These are phyloP conservation scores for Dothideomycetes sp. DNA, from an alignment of 2,329 filamentous ascomycete species.

Conservation along the genomic window DNA sequence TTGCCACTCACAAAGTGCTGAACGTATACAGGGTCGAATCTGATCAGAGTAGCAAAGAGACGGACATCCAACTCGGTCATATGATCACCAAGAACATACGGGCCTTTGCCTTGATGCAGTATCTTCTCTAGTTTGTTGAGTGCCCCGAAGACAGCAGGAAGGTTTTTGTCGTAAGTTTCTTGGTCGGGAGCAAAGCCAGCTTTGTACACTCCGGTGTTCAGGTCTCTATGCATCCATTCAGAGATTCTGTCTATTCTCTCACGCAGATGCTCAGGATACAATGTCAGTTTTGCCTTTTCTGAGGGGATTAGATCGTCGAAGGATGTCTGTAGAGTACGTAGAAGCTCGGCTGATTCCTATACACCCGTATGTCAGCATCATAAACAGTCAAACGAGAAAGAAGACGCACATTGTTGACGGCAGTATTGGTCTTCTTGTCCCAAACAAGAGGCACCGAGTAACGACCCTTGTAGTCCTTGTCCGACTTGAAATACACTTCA, in stretches of 20 bases:
- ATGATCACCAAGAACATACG: conserved; percentile 46
- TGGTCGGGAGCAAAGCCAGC: conserved; percentile 51
- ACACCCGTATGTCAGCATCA: neutral
- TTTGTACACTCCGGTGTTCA: conserved; percentile 52
- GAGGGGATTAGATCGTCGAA: conserved; percentile 44
- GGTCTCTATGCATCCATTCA: conserved; percentile 46
- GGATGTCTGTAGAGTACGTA: conserved; percentile 48
- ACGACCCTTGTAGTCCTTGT: conserved; percentile 50
- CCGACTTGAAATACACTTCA: conserved; percentile 53
- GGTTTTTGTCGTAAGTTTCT: conserved; percentile 45
- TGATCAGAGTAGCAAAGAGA: conserved; percentile 49
- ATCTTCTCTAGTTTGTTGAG: conserved; percentile 50
- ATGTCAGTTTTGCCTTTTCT: conserved; percentile 34
- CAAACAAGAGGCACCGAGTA: conserved; percentile 55
- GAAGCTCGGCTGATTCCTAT: conserved; percentile 47
- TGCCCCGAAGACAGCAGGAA: conserved; percentile 48
- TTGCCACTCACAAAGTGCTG: conserved; percentile 44
- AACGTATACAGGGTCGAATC: conserved; percentile 53
- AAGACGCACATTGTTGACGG: conserved; percentile 45
- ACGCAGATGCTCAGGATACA: conserved; percentile 45
- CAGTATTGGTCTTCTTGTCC: conserved; percentile 48
- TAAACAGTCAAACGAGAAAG: neutral
- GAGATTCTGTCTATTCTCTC: conserved; percentile 44
- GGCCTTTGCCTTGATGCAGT: conserved; percentile 38
- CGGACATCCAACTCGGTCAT: conserved; percentile 53